These are phyloP conservation scores for Allium fistulosum DNA, from an alignment of 106 monocot species.

Conservation along the genomic window DNA sequence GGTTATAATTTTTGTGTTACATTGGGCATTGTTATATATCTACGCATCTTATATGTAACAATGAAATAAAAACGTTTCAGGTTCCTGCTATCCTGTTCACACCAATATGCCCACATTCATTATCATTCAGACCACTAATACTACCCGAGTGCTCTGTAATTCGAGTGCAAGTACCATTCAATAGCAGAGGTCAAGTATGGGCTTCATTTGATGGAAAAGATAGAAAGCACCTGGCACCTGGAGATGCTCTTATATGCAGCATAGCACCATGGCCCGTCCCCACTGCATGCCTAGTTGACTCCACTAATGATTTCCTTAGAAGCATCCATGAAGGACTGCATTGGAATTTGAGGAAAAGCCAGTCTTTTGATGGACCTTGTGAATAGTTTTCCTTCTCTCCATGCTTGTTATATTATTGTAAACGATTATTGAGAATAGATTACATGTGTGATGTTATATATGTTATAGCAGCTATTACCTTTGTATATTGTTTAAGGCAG, in stretches of 20 bases:
- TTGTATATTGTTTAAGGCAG: too few relatives aligned
- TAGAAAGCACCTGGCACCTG: slow-evolving; percentile 71
- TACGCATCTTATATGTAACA: background rate
- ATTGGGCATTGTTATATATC: background rate
- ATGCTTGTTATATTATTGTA: too few relatives aligned
- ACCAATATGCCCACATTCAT: slow-evolving; percentile 95
- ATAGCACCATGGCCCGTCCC: slow-evolving; percentile 97
- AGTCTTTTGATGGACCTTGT: slow-evolving; percentile 83
- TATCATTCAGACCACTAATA: slow-evolving; percentile 90
- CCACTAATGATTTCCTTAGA: slow-evolving; percentile 81
- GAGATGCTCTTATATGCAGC: slow-evolving; percentile 88
- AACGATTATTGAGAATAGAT: too few relatives aligned
- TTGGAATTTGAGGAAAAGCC: slow-evolving; percentile 90
- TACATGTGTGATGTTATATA: too few relatives aligned
- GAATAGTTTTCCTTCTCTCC: background rate
- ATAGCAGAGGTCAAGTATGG: slow-evolving; percentile 95
- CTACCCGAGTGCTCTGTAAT: slow-evolving; percentile 83
- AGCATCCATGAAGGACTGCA: slow-evolving; percentile 99
- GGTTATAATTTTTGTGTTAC: too few relatives aligned
- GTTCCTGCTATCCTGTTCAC: slow-evolving; percentile 97
- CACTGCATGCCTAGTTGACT: slow-evolving; percentile 85
- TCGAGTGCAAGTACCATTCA: slow-evolving; percentile 85
- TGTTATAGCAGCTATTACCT: too few relatives aligned
- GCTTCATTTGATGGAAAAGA: slow-evolving; percentile 97
- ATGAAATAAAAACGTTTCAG: slow-evolving; percentile 23